These are phyloP conservation scores for Pisolithus orientalis DNA, from an alignment of 768 basidiomycete species.

Conservation along the genomic window DNA sequence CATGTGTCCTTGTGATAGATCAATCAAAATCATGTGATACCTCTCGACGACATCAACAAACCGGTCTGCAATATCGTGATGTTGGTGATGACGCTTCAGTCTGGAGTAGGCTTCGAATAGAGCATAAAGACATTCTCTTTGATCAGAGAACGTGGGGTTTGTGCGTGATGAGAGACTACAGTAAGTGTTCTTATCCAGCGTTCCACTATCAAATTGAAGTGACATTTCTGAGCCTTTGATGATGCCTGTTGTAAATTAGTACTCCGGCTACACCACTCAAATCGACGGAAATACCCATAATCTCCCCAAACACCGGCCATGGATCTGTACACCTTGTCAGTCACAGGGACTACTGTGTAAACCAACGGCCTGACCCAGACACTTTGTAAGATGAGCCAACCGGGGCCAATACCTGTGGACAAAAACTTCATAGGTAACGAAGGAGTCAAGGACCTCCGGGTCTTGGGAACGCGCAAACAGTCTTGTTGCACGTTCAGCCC, in stretches of 20 bases:
- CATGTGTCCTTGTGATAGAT: constrained; percentile 40
- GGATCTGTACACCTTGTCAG: constrained; percentile 38
- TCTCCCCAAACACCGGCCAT: constrained; percentile 55
- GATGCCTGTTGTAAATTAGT: constrained; percentile 33
- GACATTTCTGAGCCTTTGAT: constrained; percentile 65
- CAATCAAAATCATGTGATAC: background rate
- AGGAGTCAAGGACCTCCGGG: constrained; percentile 46
- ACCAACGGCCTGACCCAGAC: constrained; percentile 5
- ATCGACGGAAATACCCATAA: constrained; percentile 43
- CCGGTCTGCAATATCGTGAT: constrained; percentile 59
- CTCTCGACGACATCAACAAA: constrained; percentile 11
- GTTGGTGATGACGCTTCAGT: constrained; percentile 34
- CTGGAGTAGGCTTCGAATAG: constrained; percentile 49
- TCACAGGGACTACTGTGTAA: background rate
- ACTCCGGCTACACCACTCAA: background rate
- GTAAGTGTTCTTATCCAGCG: constrained; percentile 42
- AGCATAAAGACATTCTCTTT: constrained; percentile 42
- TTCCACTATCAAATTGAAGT: constrained; percentile 26
- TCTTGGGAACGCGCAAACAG: constrained; percentile 40
- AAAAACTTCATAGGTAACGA: constrained; percentile 41
- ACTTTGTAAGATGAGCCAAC: constrained; percentile 31
- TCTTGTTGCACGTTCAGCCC: no score
- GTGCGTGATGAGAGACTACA: constrained; percentile 42
- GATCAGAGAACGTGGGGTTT: constrained; percentile 48
- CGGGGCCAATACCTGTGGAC: constrained; percentile 47